These are phyloP conservation scores for Candida suzukii DNA, from an alignment of 805 yeast species.

Conservation along the genomic window DNA sequence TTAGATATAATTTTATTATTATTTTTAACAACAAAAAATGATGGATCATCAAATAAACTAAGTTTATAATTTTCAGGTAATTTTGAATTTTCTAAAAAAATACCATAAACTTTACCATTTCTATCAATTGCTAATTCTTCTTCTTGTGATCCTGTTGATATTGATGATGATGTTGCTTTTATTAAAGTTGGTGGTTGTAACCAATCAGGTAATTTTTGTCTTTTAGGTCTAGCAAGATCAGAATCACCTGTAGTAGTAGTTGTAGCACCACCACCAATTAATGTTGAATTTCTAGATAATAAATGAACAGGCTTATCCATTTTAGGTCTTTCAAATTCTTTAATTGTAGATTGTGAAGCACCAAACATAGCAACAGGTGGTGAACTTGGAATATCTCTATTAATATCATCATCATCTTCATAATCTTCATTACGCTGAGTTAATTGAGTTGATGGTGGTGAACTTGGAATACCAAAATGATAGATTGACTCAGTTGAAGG, in stretches of 20 bases:
- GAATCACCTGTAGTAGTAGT: too few relatives aligned
- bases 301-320: background rate
- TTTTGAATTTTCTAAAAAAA: slow-evolving; percentile 19
- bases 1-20: slow-evolving; percentile 13
- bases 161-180: too few relatives aligned
- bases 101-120: slow-evolving; percentile 32
- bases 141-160: background rate
- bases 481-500: slow-evolving; percentile 9
- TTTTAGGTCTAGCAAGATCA: slow-evolving; percentile 6
- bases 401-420: background rate
- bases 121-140: slow-evolving; percentile 43
- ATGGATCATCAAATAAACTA: slow-evolving; percentile 26
- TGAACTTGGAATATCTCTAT: slow-evolving; percentile 17
- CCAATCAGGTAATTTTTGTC: slow-evolving; percentile 12
- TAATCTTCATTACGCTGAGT: background rate
- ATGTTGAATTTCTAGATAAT: slow-evolving; percentile 11
- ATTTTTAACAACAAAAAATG: slow-evolving; percentile 22
- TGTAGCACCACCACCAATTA: too few relatives aligned
- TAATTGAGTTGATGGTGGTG: slow-evolving; percentile 19
- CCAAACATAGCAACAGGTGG: slow-evolving; percentile 18
- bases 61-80: slow-evolving; percentile 23
- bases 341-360: slow-evolving; percentile 1
- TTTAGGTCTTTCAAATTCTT: background rate
- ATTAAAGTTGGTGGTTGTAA: background rate
- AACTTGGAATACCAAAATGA: slow-evolving; percentile 35